Evolutionary conservation across 2,329 filamentous ascomycete species (phyloP).

Genomic region (Fusarium subglutinans): DNA sequence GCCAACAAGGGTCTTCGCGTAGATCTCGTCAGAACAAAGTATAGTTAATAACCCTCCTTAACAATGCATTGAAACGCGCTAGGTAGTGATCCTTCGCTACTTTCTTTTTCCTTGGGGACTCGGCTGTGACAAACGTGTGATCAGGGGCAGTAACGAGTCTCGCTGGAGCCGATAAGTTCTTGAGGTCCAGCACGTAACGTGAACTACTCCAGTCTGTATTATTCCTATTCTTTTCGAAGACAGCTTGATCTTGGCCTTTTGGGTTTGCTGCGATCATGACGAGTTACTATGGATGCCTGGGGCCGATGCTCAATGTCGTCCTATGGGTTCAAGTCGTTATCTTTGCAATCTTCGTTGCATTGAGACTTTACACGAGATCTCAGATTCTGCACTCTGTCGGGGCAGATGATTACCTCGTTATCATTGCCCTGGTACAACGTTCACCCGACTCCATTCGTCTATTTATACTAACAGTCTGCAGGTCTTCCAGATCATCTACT

Average conservation of each 20-base stretch:
- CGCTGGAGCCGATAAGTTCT: not conserved
- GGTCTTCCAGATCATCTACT: slow-evolving; percentile 21
- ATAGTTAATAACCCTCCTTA: not conserved
- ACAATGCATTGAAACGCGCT: not conserved
- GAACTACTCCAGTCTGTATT: not conserved
- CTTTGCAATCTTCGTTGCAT: slow-evolving; percentile 2
- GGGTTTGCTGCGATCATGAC: not conserved
- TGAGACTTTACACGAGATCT: slow-evolving; percentile 13
- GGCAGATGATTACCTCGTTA: slow-evolving; percentile 14
- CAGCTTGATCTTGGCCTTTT: not conserved
- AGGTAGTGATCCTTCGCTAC: not conserved
- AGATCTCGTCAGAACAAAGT: not conserved
- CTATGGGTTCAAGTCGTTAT: slow-evolving; percentile 20
- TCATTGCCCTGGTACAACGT: not conserved
- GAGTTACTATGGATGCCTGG: slow-evolving; percentile 16
- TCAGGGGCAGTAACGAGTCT: not conserved
- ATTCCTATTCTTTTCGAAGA: not conserved
- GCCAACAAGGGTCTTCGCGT: not conserved
- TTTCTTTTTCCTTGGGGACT: not conserved
- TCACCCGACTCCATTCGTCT: no score
- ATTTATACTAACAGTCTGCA: not conserved
- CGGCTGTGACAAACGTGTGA: not conserved
- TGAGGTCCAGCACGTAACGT: no score
- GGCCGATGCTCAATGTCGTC: slow-evolving; percentile 19
- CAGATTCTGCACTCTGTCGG: slow-evolving; percentile 5